Base-by-base conservation (phyloP, 2,329 filamentous ascomycete species). In the Westerdykella ornata region DNA sequence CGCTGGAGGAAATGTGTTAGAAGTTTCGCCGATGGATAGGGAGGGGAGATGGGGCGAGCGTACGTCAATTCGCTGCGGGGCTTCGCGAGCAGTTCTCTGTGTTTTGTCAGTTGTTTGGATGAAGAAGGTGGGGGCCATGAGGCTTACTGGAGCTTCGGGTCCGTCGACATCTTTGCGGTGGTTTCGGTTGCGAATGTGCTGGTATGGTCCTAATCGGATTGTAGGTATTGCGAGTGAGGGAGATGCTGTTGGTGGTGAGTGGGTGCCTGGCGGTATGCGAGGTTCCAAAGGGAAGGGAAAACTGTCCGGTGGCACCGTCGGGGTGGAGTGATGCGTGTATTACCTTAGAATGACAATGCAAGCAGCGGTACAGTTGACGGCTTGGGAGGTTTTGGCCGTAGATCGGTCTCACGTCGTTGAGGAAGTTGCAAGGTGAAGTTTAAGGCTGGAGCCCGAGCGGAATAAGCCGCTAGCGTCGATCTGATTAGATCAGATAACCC, bases 41-140 rank as follows among this genome's bases (percentile, higher is more conserved):
- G 32, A 39, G 35, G 37, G 33, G 39, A 39, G 18, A n/a, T n/a
- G 17, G 48, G 42, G 43, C 46, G 42, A 44, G 77, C 84, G 57
- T 81, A 94, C 88, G 88, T 95, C 70, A 95, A 84, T 66, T 96
- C 89, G 61, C 77, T 81, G 70, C 88, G 86, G 52, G 87, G 82
- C 77, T 95, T 95, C 67, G 79, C 82, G 52, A 94, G 80, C 60
- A 95, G 81, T 69, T 95, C 88, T 71, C 88, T 94, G 65, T 34
- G 39, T n/a, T 18, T 29, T 47, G 52, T 65, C 51, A 66, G 62
- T n/a, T 44, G 30, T 26, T 22, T 26, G 30, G 7, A 33, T 5
- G 13, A 9, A 18, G 12, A 11, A 14, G 17, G 12, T 31, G 17
- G 3, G 7, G 17, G 31, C 11, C 6, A 20, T 32, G 18, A 12